Evolutionary conservation across 164 flowering plant species (phyloP).

Genomic region (Saururus chinensis): DNA sequence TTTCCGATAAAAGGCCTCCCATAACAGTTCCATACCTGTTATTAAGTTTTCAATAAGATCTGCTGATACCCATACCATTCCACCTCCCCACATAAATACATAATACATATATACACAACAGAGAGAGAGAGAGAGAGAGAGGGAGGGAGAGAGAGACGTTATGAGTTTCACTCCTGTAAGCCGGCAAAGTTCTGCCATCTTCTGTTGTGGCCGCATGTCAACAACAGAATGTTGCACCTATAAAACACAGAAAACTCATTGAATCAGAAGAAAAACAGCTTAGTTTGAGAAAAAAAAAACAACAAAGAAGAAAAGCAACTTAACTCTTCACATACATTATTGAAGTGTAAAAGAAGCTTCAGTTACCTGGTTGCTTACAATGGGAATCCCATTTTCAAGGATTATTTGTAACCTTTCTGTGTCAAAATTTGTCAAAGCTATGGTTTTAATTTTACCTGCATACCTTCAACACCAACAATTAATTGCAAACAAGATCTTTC

Average conservation of each 20-base stretch:
- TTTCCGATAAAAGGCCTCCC: constrained; percentile 94
- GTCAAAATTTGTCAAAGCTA: constrained; percentile 95
- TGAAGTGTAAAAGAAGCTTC: not conserved
- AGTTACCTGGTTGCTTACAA: constrained; percentile 91
- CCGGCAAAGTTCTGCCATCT: constrained; percentile 93
- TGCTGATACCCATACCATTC: too few relatives aligned
- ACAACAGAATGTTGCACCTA: constrained; percentile 97
- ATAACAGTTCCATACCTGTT: constrained; percentile 97
- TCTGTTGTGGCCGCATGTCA: constrained; percentile 98
- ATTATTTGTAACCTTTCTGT: constrained; percentile 82
- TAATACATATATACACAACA: too few relatives aligned
- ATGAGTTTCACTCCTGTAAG: constrained; percentile 91
- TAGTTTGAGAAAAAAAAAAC: too few relatives aligned
- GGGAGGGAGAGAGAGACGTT: constrained; percentile 68
- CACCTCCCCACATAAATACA: too few relatives aligned
- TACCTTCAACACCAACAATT: constrained; percentile 3
- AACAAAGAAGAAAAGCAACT: too few relatives aligned
- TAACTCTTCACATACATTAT: not conserved
- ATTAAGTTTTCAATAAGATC: constrained; percentile 1
- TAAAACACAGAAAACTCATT: constrained; percentile 5
- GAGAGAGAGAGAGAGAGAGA: constrained; percentile 14
- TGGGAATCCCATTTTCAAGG: constrained; percentile 81
- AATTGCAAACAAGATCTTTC: not conserved
- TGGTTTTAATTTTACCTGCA: constrained; percentile 93
- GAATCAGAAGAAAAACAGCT: constrained; percentile 4